phyloP scores from a whole-genome alignment of 768 basidiomycete species.

The Rhodocollybia butyracea region DNA sequence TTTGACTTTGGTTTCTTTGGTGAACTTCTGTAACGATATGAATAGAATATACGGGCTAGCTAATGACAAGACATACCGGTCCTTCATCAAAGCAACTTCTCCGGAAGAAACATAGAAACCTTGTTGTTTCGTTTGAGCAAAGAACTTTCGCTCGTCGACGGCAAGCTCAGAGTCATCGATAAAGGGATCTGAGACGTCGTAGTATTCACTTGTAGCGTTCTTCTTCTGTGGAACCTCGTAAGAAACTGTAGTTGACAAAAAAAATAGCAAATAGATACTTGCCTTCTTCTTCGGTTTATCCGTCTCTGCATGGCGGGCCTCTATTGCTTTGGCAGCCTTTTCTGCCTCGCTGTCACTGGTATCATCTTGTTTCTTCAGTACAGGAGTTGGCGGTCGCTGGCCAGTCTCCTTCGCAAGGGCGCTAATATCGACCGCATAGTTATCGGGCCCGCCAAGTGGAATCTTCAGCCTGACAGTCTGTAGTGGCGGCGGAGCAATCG shows the following conservation, averaged over 20 bases:
- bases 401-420: conserved; percentile 58
- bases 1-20: conserved; percentile 74
- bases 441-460: conserved; percentile 64
- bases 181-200: conserved; percentile 90
- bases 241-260: neutral
- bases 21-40: conserved; percentile 35
- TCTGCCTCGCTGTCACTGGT: conserved; percentile 58
- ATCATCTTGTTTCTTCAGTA: conserved; percentile 34
- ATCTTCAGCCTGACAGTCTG: conserved; percentile 71
- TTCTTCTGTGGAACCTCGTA: conserved; percentile 28
- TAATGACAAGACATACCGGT: conserved; percentile 45
- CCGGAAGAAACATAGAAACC: conserved; percentile 92
- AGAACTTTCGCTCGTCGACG: conserved; percentile 86
- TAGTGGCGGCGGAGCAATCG: conserved; percentile 47
- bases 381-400: conserved; percentile 53
- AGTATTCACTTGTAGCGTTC: conserved; percentile 65
- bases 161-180: conserved; percentile 96
- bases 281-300: conserved; percentile 16
- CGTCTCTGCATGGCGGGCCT: conserved; percentile 35
- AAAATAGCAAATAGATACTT: conserved; percentile 9
- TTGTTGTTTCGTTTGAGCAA: conserved; percentile 88
- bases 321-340: conserved; percentile 19
- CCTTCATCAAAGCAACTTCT: conserved; percentile 81
- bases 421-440: conserved; percentile 71
- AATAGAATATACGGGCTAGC: neutral